Conservation (phyloP, 139 green algal genomes). For the Yamagishiella unicocca region DNA sequence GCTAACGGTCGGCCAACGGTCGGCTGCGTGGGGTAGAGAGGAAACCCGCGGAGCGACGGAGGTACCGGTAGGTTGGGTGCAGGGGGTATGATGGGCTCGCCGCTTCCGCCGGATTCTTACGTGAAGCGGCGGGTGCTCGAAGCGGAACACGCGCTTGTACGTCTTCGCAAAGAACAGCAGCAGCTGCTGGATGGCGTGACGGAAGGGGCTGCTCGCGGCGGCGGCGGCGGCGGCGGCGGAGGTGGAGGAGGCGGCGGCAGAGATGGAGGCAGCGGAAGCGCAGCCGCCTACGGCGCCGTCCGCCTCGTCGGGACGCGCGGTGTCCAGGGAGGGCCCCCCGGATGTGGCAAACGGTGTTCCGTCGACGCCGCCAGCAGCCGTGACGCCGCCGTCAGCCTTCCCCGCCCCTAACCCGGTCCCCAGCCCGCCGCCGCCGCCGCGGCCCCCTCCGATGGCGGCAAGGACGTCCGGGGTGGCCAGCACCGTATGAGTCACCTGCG, state of each 20-base stretch:
- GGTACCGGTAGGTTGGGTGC: too few relatives aligned
- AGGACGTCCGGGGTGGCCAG: conserved; percentile 84
- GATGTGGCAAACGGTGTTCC: too few relatives aligned
- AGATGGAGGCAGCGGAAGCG: background rate
- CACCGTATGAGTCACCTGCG: conserved; percentile 91
- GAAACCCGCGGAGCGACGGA: too few relatives aligned
- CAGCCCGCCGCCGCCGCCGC: background rate
- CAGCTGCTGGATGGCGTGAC: conserved; percentile 70
- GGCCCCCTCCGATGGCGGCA: conserved; percentile 2
- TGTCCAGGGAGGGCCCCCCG: too few relatives aligned
- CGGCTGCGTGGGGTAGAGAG: too few relatives aligned
- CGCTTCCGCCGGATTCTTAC: too few relatives aligned
- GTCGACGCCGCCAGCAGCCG: background rate
- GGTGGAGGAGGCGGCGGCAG: background rate
- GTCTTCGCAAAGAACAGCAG: conserved; percentile 85
- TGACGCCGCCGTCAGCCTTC: background rate
- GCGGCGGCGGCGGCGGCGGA: background rate
- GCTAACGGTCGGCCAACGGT: too few relatives aligned
- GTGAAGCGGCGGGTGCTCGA: conserved; percentile 91
- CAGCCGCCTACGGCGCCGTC: background rate
- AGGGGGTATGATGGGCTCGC: too few relatives aligned
- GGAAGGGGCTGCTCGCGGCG: conserved; percentile 59
- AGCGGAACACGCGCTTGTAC: conserved; percentile 86
- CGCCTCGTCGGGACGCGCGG: background rate
- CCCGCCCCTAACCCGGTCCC: too few relatives aligned